phyloP scores from a whole-genome alignment of 2,329 filamentous ascomycete species.

The Fusarium musae region DNA sequence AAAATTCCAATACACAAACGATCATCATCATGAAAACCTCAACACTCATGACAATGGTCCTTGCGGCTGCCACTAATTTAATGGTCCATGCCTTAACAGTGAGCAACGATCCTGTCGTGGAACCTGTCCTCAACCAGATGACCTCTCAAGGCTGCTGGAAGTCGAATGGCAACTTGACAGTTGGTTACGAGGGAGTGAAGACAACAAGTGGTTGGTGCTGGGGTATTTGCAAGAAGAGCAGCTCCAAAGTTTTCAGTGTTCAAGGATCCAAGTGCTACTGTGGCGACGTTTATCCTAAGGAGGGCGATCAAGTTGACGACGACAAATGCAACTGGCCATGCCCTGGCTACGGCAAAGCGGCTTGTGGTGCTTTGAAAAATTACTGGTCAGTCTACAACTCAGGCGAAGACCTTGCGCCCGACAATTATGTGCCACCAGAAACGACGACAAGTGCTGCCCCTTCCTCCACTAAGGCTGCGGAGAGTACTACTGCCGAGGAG shows the following conservation, averaged over 20 bases:
- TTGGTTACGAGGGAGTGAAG: neutral
- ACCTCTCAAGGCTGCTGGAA: conserved; percentile 65
- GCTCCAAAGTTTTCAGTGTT: no score
- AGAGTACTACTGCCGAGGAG: conserved; percentile 29
- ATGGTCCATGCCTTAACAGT: neutral
- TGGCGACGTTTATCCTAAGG: conserved; percentile 73
- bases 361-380: no score
- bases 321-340: conserved; percentile 73
- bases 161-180: conserved; percentile 54
- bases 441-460: conserved; percentile 34
- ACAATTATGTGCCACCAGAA: no score
- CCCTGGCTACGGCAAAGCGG: conserved; percentile 43
- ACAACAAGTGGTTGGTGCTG: conserved; percentile 50
- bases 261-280: conserved; percentile 55
- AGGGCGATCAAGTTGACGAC: conserved; percentile 64
- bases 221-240: no score
- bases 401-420: no score
- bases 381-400: no score
- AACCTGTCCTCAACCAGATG: conserved; percentile 51
- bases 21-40: conserved; percentile 49
- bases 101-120: conserved; percentile 44
- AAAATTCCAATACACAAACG: neutral
- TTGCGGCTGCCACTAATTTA: conserved; percentile 38
- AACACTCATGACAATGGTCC: conserved; percentile 43
- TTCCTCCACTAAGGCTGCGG: conserved; percentile 41